A percentile compares a stretch with the other conserved stretches of the same genome.
Evolutionary conservation across 345 rosid genomes (phyloP).

Genomic region (Carallia pectinifolia): DNA sequence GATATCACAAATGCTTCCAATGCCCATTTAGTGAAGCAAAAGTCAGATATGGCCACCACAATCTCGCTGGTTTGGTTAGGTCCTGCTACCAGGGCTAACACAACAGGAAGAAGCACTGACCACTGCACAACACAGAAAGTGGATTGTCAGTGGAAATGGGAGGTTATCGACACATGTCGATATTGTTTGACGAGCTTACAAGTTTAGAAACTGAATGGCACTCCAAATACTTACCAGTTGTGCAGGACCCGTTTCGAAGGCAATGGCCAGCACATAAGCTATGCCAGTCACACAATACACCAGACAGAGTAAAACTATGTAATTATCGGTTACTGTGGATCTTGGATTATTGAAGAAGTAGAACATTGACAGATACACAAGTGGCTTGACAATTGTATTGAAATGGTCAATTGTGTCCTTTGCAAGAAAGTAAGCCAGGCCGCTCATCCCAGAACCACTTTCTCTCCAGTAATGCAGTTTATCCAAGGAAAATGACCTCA

Average conservation of each 20-base stretch:
- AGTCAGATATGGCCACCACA: constrained; percentile 37
- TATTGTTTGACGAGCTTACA: neutral
- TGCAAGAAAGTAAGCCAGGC: constrained; percentile 84
- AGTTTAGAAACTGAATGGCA: neutral
- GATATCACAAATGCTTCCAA: constrained; percentile 91
- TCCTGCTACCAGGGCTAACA: constrained; percentile 84
- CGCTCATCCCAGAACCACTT: constrained; percentile 92
- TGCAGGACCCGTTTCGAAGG: constrained; percentile 84
- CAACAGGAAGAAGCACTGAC: constrained; percentile 97
- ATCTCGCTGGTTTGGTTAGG: constrained; percentile 31
- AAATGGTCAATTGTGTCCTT: constrained; percentile 93
- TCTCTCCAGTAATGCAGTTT: constrained; percentile 97
- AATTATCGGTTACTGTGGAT: constrained; percentile 73
- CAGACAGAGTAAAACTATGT: constrained; percentile 70
- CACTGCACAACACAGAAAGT: constrained; percentile 51
- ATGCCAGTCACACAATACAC: constrained; percentile 95
- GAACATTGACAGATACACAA: constrained; percentile 92
- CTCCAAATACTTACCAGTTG: constrained; percentile 70
- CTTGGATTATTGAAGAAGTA: constrained; percentile 98
- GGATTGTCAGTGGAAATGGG: constrained; percentile 10
- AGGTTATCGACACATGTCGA: neutral
- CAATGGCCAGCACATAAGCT: constrained; percentile 78
- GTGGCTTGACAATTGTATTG: constrained; percentile 81
- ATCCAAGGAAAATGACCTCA: constrained; percentile 87
- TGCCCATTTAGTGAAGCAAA: constrained; percentile 94